Evolutionary conservation across 164 flowering plant species (phyloP).

Genomic region (Nymphaea thermarum): DNA sequence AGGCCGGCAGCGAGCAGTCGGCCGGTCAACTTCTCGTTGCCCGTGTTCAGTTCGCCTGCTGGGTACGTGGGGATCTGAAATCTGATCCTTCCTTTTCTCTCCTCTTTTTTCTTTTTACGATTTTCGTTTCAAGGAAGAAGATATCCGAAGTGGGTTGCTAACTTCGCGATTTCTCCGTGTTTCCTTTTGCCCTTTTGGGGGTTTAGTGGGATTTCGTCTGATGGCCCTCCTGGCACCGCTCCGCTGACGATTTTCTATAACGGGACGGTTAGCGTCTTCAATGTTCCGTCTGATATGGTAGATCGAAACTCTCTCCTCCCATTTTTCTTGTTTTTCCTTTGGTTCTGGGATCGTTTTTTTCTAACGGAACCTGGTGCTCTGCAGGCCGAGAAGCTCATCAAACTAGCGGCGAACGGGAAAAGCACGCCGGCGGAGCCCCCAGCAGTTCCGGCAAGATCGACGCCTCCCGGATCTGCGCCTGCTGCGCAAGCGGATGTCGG

Average conservation of each 20-base stretch:
- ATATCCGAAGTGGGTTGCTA: background rate
- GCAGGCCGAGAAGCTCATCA: constrained; percentile 48
- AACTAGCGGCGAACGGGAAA: constrained; percentile 27
- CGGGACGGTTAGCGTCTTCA: constrained; percentile 21
- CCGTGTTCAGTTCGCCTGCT: constrained; percentile 8
- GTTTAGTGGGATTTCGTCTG: constrained; percentile 6
- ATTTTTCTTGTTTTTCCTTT: background rate
- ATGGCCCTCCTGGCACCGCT: constrained; percentile 16
- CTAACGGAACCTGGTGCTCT: background rate
- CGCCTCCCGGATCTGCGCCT: constrained; percentile 4
- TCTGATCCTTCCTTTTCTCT: background rate
- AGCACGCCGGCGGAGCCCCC: constrained; percentile 8
- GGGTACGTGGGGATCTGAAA: constrained; percentile 11
- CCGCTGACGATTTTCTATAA: constrained; percentile 39
- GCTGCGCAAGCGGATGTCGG: too few relatives aligned
- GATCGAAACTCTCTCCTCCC: background rate
- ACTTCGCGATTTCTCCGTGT: background rate
- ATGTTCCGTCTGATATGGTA: constrained; percentile 18
- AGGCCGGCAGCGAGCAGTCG: background rate
- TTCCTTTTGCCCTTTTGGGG: background rate
- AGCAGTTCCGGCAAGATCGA: constrained; percentile 3
- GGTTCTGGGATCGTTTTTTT: too few relatives aligned
- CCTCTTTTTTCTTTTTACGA: background rate
- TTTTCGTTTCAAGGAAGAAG: background rate
- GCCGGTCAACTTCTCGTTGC: constrained; percentile 4